Evolutionary conservation across 208 protist species (phyloP), one percentile per base, ranked within the genome.

Genomic region (Leptomonas pyrrhocoris): DNA sequence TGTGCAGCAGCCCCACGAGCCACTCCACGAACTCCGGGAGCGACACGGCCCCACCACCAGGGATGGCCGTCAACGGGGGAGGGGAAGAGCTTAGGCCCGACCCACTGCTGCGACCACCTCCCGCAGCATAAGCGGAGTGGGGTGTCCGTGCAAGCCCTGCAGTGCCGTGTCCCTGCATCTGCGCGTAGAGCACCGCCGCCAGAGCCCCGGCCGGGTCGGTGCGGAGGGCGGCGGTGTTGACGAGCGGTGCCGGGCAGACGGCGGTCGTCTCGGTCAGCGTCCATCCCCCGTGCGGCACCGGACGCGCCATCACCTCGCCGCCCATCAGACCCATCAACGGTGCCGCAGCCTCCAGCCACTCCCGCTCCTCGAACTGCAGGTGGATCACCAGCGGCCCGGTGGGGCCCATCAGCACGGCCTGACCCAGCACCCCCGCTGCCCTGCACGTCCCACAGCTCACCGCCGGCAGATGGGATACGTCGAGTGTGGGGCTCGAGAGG

Each of bases 341-440:
- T 0, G 51, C 56, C 0, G 42, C 34, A 36, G 45, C 62, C 50
- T 64, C 66, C 16, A 64, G 18, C 66, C 73, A 72, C 40, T 73
- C 74, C 27, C 62, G 62, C 68, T 67, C 63, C 58, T 89, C 74
- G 46, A 84, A 79, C 77, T 90, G 77, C 16, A 86, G 59, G 64
- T 90, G 83, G 21, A 93, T 61, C 12, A 90, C 18, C 28, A 93
- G 82, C 18, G 88, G 85, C 0, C 88, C 88, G 16, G 77, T 73
- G 23, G 88, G 85, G 54, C 69, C 75, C 25, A 90, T 61, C 57
- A 90, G 77, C 54, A 93, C 59, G 18, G 85, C 85, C 68, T 93
- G 84, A 11, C 74, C 83, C 19, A 68, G 56, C 12, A 87, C 74
- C 25, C 78, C 80, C 0, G 69, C 61, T 27, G 73, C 71, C 7